Conservation (phyloP, 2,329 filamentous ascomycete genomes). For the Trichophyton simii region DNA sequence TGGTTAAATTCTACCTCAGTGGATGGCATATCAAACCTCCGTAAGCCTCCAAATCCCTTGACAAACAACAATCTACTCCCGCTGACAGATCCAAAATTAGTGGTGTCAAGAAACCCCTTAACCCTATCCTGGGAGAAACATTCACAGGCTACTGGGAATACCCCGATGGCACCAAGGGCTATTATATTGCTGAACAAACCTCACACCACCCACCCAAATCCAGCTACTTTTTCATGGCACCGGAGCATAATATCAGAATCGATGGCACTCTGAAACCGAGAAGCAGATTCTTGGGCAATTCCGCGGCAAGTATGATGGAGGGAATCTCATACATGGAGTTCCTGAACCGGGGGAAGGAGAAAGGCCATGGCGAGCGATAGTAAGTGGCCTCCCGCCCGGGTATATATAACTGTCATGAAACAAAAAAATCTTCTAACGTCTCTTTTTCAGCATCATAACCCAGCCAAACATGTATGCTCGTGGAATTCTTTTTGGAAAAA, state of each 20-base stretch:
- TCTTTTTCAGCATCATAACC: slow-evolving; percentile 58
- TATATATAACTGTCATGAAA: neutral
- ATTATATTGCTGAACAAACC: slow-evolving; percentile 95
- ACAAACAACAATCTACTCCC: neutral
- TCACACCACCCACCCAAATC: slow-evolving; percentile 98
- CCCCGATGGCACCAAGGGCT: slow-evolving; percentile 68
- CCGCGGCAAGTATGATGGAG: slow-evolving; percentile 96
- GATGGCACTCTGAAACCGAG: slow-evolving; percentile 90
- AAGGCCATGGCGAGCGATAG: slow-evolving; percentile 67
- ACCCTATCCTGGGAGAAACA: slow-evolving; percentile 88
- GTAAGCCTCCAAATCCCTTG: slow-evolving; percentile 43
- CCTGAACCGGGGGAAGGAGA: slow-evolving; percentile 58
- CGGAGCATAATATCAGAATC: slow-evolving; percentile 84
- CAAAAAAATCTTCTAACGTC: neutral
- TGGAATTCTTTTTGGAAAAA: slow-evolving; percentile 93
- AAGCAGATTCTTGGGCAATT: slow-evolving; percentile 93
- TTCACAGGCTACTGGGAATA: slow-evolving; percentile 96
- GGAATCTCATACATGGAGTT: slow-evolving; percentile 79
- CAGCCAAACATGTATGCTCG: slow-evolving; percentile 99
- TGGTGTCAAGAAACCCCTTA: slow-evolving; percentile 95
- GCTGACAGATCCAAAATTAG: slow-evolving; percentile 35
- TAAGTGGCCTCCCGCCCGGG: slow-evolving; percentile 37
- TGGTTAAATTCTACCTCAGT: slow-evolving; percentile 95
- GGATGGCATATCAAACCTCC: slow-evolving; percentile 98
- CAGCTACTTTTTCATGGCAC: slow-evolving; percentile 97